A percentile compares a stretch with the other conserved stretches of the same genome.
phyloP scores from a whole-genome alignment of 1,139 yeast genomes.

The Candida tunisiensis region DNA sequence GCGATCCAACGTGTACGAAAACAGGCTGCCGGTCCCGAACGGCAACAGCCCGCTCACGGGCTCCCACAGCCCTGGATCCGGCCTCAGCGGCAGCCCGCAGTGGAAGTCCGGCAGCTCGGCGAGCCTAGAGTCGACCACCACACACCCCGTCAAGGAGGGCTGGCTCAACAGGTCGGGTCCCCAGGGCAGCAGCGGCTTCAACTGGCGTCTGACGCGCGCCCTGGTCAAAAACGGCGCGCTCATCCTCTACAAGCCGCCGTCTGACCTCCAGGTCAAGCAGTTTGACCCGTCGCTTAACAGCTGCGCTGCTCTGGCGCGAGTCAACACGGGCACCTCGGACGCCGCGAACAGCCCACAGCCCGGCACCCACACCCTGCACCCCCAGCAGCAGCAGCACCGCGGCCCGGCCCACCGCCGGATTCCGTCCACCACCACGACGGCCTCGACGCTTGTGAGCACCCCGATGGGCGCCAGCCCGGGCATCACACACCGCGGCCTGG shows the following conservation, averaged over 20 bases:
- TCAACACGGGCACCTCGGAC: neutral
- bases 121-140: neutral
- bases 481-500: constrained; percentile 5
- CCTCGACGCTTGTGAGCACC: neutral
- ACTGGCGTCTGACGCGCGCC: constrained; percentile 17
- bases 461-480: neutral
- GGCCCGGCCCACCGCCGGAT: constrained; percentile 1
- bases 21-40: too few species aligned
- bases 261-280: constrained; percentile 9
- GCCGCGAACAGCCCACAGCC: neutral
- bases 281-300: constrained; percentile 3
- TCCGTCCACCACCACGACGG: neutral
- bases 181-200: constrained; percentile 1
- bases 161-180: constrained; percentile 9
- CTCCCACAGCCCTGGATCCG: too few species aligned
- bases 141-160: constrained; percentile 6
- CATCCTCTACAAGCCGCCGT: constrained; percentile 15
- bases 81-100: too few species aligned
- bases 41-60: too few species aligned
- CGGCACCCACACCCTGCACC: neutral
- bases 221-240: constrained; percentile 14
- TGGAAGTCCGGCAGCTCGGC: too few species aligned
- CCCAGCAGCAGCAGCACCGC: neutral
- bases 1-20: too few species aligned
- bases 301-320: neutral